Evolutionary conservation across 1,284 basidiomycete genomes (phyloP).

Genomic region (Apiotrichum gamsii): DNA sequence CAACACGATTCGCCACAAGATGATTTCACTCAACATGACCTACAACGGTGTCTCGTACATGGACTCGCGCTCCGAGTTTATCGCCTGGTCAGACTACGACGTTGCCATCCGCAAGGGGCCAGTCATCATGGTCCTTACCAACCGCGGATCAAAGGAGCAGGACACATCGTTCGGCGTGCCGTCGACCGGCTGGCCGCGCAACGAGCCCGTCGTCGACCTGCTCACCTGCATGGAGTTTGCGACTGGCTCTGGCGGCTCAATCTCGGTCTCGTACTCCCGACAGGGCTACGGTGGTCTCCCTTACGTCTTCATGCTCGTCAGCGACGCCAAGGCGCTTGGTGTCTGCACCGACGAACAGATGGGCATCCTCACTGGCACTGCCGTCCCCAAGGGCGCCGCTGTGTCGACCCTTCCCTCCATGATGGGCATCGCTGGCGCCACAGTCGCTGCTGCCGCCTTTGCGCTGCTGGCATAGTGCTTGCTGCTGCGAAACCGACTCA

Average conservation of each 20-base stretch:
- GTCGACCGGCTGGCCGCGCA: slow-evolving; percentile 35
- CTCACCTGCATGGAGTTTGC: slow-evolving; percentile 36
- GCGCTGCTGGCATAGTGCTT: too few species aligned
- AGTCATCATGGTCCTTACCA: slow-evolving; percentile 64
- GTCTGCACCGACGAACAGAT: slow-evolving; percentile 11
- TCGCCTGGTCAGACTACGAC: slow-evolving; percentile 56
- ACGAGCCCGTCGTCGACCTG: slow-evolving; percentile 40
- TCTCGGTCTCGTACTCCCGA: slow-evolving; percentile 38
- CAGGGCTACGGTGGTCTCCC: slow-evolving; percentile 42
- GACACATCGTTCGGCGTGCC: slow-evolving; percentile 29
- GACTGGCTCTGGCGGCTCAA: slow-evolving; percentile 36
- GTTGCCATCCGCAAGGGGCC: slow-evolving; percentile 67
- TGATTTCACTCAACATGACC: slow-evolving; percentile 51
- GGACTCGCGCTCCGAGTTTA: slow-evolving; percentile 54
- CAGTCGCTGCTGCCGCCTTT: too few species aligned
- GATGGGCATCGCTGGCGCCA: too few species aligned
- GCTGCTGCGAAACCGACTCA: too few species aligned
- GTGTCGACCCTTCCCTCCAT: too few species aligned
- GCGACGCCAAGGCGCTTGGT: slow-evolving; percentile 6
- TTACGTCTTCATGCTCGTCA: slow-evolving; percentile 26
- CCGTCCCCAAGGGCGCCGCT: too few species aligned
- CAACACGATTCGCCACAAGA: slow-evolving; percentile 65
- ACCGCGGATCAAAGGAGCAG: slow-evolving; percentile 47
- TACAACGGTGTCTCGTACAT: slow-evolving; percentile 54
- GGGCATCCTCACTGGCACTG: slow-evolving; percentile 2